Evolutionary conservation across 192 early-diverging fungal genomes (phyloP).

Genomic region (Rhizophagus sp.): DNA sequence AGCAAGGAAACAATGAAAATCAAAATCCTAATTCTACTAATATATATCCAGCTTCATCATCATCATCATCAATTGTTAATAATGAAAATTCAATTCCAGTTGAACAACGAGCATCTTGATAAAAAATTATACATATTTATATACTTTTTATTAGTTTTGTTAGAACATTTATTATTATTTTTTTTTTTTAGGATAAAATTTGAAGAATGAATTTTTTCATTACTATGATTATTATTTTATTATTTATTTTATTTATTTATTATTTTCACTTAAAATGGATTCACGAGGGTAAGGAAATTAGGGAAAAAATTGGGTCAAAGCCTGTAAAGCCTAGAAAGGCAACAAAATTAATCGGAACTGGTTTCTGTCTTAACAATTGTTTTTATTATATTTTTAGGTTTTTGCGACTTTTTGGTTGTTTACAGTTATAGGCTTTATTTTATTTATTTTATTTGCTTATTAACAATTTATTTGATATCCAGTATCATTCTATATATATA

Average conservation of each 20-base stretch:
- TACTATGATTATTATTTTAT: background rate
- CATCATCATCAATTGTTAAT: background rate
- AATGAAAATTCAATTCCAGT: slow-evolving; percentile 28
- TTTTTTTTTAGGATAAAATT: background rate
- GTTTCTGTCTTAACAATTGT: background rate
- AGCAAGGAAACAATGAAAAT: background rate
- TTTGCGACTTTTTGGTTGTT: too few species aligned
- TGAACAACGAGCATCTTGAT: slow-evolving; percentile 27
- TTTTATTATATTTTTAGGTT: background rate
- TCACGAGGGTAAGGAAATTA: too few species aligned
- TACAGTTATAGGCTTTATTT: too few species aligned
- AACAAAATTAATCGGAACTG: slow-evolving; percentile 8
- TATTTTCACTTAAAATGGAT: background rate
- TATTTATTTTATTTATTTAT: background rate
- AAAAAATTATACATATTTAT: slow-evolving; percentile 3
- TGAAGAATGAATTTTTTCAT: too few species aligned
- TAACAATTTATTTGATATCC: background rate
- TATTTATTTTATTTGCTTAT: background rate
- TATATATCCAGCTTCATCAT: slow-evolving; percentile 11
- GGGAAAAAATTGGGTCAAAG: background rate
- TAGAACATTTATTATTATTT: background rate
- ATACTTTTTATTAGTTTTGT: background rate
- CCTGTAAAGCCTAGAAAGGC: background rate
- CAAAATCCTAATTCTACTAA: background rate
- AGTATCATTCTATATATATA: background rate